These are phyloP conservation scores for Suillus bovinus DNA, from an alignment of 768 basidiomycete genomes.

Conservation along the genomic window DNA sequence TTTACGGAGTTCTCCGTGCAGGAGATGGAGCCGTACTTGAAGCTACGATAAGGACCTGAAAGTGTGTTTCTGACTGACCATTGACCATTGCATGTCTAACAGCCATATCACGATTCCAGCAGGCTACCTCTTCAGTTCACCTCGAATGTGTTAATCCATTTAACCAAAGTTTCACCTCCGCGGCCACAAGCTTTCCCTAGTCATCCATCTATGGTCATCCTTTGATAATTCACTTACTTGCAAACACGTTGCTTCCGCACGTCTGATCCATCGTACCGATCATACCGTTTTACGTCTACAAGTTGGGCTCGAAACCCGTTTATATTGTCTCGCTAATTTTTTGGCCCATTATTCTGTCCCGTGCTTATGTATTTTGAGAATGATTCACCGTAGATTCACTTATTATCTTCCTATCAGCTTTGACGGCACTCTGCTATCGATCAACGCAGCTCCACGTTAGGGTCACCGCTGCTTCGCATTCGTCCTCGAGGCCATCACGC, in stretches of 20 bases:
- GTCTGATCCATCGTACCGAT: slow-evolving; percentile 31
- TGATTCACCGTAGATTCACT: slow-evolving; percentile 28
- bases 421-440: not conserved
- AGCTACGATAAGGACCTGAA: slow-evolving; percentile 1
- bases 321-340: slow-evolving; percentile 21
- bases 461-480: slow-evolving; percentile 29
- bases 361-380: slow-evolving; percentile 39
- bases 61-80: not conserved
- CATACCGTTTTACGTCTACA: slow-evolving; percentile 31
- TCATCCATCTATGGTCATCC: slow-evolving; percentile 2
- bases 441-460: slow-evolving; percentile 16
- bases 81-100: not conserved
- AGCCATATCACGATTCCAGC: not conserved
- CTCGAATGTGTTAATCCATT: slow-evolving; percentile 1
- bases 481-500: slow-evolving; percentile 38
- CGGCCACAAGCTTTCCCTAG: not conserved
- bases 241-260: slow-evolving; percentile 36
- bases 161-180: slow-evolving; percentile 5
- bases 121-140: not conserved
- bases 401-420: slow-evolving; percentile 7
- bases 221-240: slow-evolving; percentile 33
- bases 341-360: slow-evolving; percentile 33
- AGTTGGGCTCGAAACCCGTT: slow-evolving; percentile 21
- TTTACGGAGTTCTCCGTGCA: slow-evolving; percentile 2
- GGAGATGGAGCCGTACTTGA: not conserved